Evolutionary conservation across 1,284 basidiomycete species (phyloP), one percentile per base, ranked within the genome.

Genomic region (Moesziomyces antarcticus): DNA sequence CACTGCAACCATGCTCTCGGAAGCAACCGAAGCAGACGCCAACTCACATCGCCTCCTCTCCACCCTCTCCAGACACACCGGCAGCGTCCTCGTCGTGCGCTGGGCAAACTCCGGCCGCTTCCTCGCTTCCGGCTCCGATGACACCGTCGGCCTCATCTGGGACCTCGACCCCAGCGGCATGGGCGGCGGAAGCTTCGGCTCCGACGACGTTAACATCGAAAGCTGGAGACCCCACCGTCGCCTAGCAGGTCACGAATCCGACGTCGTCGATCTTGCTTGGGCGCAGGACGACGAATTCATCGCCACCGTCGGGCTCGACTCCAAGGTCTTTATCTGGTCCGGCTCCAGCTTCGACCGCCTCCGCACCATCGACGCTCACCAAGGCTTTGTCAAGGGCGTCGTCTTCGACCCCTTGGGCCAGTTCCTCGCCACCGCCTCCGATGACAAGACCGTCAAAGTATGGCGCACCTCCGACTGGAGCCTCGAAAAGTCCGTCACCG

Each of bases 351-450:
- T 84, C 41, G 82, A 82, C n/a, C 45, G 71, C 16, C 84, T 98
- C 49, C 87, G 89, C 48, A 93, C 91, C 80, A 88, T 99, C 35
- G 92, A 93, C 62, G 89, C 90, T 56, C 97, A 99, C 83, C 90
- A 93, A 79, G 95, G 95, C 6, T 98, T 98, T 84, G 94, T 99
- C 76, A 99, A 99, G 85, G 97, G 97, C 56, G 93, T 99, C 50
- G 94, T 93, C 78, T 99, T 95, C 90, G 97, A 99, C 85, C 96
- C 97, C 1, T 92, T 96, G 5, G 96, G 96, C 48, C 92, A 97
- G 85, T 98, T 91, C 82, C 89, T 99, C 54, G 79, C 78, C 14
- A 81, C 69, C 0, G 90, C 95, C 85, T 96, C 94, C 14, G 96
- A 98, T 84, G 97, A 99, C 86, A 91, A 93, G 83, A 92, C 92